These are phyloP conservation scores for Solanum piurae DNA, from an alignment of 257 asterid genomes.

Conservation along the genomic window DNA sequence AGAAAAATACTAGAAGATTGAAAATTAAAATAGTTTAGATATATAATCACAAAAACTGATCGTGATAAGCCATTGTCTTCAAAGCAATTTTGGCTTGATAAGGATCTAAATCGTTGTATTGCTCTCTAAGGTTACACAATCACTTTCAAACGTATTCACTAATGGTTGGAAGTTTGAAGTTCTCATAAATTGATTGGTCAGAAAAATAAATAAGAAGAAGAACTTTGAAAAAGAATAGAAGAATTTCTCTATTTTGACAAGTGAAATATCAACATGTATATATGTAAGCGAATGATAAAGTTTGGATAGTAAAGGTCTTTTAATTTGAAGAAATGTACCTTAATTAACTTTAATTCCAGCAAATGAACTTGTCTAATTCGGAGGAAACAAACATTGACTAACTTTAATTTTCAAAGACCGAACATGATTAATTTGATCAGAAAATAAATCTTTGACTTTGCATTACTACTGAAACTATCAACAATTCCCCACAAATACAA, in stretches of 20 bases:
- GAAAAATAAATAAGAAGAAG: neutral
- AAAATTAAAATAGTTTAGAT: neutral
- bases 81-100: neutral
- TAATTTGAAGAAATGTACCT: neutral
- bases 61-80: neutral
- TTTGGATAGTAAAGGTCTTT: neutral
- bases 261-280: neutral
- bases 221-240: neutral
- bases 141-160: neutral
- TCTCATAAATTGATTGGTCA: neutral
- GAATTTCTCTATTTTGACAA: neutral
- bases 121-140: neutral
- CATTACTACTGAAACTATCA: neutral
- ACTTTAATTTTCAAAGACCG: neutral
- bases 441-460: neutral
- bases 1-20: neutral
- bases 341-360: neutral
- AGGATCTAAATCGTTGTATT: neutral
- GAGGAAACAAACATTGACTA: neutral
- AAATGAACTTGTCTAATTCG: fast-evolving
- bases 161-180: neutral
- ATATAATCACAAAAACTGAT: neutral
- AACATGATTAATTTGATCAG: too few relatives aligned
- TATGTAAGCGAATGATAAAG: neutral
- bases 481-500: neutral